phyloP scores from a whole-genome alignment of 2,329 filamentous ascomycete species.

The Achaetomium macrosporum region DNA sequence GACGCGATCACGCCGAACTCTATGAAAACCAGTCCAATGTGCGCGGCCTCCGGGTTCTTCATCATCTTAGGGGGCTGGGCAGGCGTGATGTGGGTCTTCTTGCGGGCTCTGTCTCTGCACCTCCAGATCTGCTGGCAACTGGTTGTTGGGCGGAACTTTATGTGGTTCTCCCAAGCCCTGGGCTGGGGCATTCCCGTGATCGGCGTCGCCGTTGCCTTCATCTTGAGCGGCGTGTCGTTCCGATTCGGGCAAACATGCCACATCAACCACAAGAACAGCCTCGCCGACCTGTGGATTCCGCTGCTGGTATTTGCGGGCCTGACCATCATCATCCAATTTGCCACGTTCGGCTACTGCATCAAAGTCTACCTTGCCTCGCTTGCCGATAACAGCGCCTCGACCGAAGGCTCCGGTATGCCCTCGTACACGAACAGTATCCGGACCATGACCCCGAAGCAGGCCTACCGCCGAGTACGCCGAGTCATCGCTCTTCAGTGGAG shows the following conservation, averaged over 20 bases:
- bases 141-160: conserved; percentile 80
- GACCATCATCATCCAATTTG: conserved; percentile 73
- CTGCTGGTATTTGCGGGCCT: conserved; percentile 70
- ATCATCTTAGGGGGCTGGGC: conserved; percentile 81
- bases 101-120: conserved; percentile 85
- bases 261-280: conserved; percentile 81
- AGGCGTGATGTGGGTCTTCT: conserved; percentile 83
- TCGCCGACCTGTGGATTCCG: conserved; percentile 86
- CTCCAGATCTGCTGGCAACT: conserved; percentile 98
- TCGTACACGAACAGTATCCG: conserved; percentile 70
- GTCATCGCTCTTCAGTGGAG: conserved; percentile 93
- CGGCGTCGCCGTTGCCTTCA: conserved; percentile 68
- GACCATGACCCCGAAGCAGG: conserved; percentile 75
- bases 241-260: conserved; percentile 89
- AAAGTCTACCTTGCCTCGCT: conserved; percentile 88
- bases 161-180: conserved; percentile 71
- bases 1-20: conserved; percentile 89
- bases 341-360: conserved; percentile 87
- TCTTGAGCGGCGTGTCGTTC: conserved; percentile 88
- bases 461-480: conserved; percentile 78
- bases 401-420: conserved; percentile 65
- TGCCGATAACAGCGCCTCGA: conserved; percentile 64
- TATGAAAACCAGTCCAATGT: conserved; percentile 76
- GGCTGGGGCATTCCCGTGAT: conserved; percentile 81
- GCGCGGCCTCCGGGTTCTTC: conserved; percentile 82